Conservation (phyloP, 371 early-diverging fungal species). For the Mortierella sp. region DNA sequence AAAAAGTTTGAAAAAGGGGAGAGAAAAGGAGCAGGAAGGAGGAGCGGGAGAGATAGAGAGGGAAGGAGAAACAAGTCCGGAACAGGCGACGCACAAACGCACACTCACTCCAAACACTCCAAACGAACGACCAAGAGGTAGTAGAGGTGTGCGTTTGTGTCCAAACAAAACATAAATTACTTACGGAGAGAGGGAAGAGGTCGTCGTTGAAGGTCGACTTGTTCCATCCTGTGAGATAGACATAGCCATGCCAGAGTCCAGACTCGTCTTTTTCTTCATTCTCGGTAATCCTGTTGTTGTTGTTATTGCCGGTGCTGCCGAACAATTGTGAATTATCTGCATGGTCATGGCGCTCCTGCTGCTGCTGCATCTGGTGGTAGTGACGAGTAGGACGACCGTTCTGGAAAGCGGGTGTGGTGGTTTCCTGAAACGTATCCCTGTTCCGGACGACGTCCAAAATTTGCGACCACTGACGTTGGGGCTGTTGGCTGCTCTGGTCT, state of each 20-base stretch:
- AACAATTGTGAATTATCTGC: background rate
- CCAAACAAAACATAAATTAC: background rate
- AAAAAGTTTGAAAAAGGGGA: background rate
- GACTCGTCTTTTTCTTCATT: background rate
- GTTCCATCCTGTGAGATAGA: conserved; percentile 5
- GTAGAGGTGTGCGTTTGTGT: background rate
- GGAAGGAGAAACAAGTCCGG: background rate
- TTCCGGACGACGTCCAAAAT: conserved; percentile 13
- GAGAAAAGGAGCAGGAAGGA: background rate
- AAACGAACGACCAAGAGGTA: background rate
- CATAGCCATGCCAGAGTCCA: conserved; percentile 18
- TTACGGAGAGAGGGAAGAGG: background rate
- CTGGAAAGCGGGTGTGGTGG: background rate
- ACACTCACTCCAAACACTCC: background rate
- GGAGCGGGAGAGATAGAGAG: background rate
- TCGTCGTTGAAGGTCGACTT: background rate
- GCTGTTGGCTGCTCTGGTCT: background rate
- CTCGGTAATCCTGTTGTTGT: background rate
- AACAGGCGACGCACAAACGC: background rate
- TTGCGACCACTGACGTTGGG: background rate
- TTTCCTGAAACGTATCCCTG: background rate
- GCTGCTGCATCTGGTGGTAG: background rate
- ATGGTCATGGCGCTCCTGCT: conserved; percentile 1
- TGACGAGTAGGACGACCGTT: background rate
- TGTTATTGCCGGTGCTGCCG: background rate